A percentile compares a stretch with the other conserved stretches of the same genome.
Conservation (phyloP, 2,329 filamentous ascomycete genomes). For the Curvularia sp. region DNA sequence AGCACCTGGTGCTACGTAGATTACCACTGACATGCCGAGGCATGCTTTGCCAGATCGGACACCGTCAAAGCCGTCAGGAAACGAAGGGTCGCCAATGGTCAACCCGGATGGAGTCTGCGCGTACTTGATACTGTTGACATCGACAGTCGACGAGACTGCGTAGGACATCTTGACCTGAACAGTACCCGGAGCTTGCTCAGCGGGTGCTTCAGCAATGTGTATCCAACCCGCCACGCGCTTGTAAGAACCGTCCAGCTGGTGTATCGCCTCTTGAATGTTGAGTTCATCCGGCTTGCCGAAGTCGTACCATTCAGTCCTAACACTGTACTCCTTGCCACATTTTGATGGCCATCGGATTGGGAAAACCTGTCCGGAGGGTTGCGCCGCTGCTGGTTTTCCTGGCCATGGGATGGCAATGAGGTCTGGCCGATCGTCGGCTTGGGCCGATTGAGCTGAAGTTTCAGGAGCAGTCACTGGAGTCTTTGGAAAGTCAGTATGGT, state of each 20-base stretch:
- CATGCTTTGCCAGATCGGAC: conserved; percentile 39
- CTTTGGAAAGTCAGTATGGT: conserved; percentile 17
- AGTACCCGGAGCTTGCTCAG: conserved; percentile 45
- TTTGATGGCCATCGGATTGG: conserved; percentile 48
- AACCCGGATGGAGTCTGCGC: conserved; percentile 30
- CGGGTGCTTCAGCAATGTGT: conserved; percentile 45
- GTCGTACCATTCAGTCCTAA: conserved; percentile 39
- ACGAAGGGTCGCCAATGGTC: conserved; percentile 36
- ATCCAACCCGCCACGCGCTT: conserved; percentile 50
- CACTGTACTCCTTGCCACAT: conserved; percentile 45
- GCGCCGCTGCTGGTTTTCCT: conserved; percentile 19
- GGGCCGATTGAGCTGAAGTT: conserved; percentile 25
- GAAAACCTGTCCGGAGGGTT: conserved; percentile 29
- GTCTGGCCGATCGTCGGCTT: conserved; percentile 17
- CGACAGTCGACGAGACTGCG: conserved; percentile 45
- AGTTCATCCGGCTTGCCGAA: conserved; percentile 36
- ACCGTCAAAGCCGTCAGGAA: conserved; percentile 35
- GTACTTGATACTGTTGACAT: conserved; percentile 42
- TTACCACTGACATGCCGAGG: conserved; percentile 47
- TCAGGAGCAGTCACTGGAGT: not conserved
- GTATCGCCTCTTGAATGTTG: conserved; percentile 40
- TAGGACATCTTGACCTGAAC: conserved; percentile 48
- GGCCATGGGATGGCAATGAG: conserved; percentile 25
- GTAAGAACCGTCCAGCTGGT: conserved; percentile 41
- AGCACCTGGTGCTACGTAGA: conserved; percentile 48